These are phyloP conservation scores for Escovopsis sp. DNA, from an alignment of 2,329 filamentous ascomycete species.

Conservation along the genomic window DNA sequence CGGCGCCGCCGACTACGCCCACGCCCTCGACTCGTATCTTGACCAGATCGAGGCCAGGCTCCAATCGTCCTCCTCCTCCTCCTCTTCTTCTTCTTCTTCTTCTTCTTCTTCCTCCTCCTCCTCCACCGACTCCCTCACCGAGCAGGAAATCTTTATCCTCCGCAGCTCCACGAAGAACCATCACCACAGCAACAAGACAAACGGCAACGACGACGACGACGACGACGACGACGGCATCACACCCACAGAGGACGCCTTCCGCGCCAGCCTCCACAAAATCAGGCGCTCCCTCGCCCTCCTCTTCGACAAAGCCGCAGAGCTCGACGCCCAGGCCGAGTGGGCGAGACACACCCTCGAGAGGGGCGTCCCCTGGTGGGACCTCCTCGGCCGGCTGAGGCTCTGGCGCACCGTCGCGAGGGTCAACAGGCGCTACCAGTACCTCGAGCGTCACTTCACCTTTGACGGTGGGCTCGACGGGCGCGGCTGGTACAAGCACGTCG, in stretches of 20 bases:
- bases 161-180: slow-evolving; percentile 15
- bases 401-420: slow-evolving; percentile 46
- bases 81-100: too few species aligned
- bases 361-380: slow-evolving; percentile 65
- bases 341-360: slow-evolving; percentile 27
- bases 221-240: slow-evolving; percentile 9
- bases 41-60: slow-evolving; percentile 35
- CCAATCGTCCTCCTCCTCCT: slow-evolving; percentile 8
- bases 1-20: slow-evolving; percentile 48
- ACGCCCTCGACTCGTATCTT: slow-evolving; percentile 36
- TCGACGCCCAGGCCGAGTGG: slow-evolving; percentile 30
- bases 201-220: too few species aligned
- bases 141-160: slow-evolving; percentile 16
- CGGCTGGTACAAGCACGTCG: slow-evolving; percentile 86
- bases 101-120: slow-evolving; percentile 2
- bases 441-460: slow-evolving; percentile 72
- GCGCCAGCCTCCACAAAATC: slow-evolving; percentile 22
- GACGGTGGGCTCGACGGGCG: slow-evolving; percentile 61
- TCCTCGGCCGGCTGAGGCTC: slow-evolving; percentile 50
- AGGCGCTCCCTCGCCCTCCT: slow-evolving; percentile 23
- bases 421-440: slow-evolving; percentile 69
- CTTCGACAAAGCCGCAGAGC: slow-evolving; percentile 23
- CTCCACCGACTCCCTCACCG: slow-evolving; percentile 8
- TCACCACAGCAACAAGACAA: too few species aligned
- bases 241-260: slow-evolving; percentile 25